These are phyloP conservation scores for Helicocarpus griseus DNA, from an alignment of 2,329 filamentous ascomycete genomes.

Conservation along the genomic window DNA sequence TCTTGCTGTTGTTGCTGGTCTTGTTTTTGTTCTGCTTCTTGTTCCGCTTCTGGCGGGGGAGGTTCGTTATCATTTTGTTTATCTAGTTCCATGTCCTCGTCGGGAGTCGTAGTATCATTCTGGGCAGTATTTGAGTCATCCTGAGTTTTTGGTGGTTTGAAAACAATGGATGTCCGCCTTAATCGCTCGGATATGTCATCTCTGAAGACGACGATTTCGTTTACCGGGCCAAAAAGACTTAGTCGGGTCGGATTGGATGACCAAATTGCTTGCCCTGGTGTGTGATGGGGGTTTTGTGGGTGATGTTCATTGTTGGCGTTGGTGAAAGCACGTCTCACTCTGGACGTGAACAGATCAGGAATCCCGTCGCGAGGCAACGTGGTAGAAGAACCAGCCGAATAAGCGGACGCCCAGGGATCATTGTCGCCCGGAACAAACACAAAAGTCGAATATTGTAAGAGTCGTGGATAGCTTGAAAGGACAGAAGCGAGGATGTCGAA, in stretches of 20 bases:
- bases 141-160: slow-evolving; percentile 38
- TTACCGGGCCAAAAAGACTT: slow-evolving; percentile 73
- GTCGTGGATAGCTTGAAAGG: slow-evolving; percentile 69
- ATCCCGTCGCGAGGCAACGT: slow-evolving; percentile 46
- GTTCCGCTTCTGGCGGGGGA: background rate
- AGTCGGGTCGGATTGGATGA: slow-evolving; percentile 77
- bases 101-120: background rate
- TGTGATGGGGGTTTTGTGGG: slow-evolving; percentile 27
- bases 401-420: slow-evolving; percentile 90
- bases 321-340: slow-evolving; percentile 74
- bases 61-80: background rate
- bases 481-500: slow-evolving; percentile 80
- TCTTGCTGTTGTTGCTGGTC: background rate
- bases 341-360: slow-evolving; percentile 81
- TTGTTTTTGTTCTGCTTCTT: background rate
- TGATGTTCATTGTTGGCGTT: slow-evolving; percentile 57
- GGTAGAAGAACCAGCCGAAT: slow-evolving; percentile 43
- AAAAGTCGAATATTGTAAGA: slow-evolving; percentile 73
- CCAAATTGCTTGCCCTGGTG: slow-evolving; percentile 71
- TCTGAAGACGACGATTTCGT: slow-evolving; percentile 78
- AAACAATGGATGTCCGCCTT: slow-evolving; percentile 63
- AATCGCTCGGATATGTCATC: slow-evolving; percentile 78
- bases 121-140: slow-evolving; percentile 15
- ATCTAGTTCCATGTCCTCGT: background rate
- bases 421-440: slow-evolving; percentile 93